Evolutionary conservation across 441 rosid species (phyloP).

Genomic region (Dalechampia spathulata): DNA sequence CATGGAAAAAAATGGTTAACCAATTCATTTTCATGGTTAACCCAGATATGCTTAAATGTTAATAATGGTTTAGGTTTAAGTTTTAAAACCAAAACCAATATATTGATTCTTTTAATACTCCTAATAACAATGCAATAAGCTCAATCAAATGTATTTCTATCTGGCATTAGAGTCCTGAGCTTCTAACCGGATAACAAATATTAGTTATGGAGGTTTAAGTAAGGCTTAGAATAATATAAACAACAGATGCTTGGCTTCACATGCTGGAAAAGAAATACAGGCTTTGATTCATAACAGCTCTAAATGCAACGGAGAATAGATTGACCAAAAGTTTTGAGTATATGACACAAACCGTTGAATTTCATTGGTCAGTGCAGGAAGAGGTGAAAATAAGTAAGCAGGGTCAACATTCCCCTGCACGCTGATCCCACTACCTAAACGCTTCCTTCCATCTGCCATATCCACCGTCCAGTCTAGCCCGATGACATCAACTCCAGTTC

Average conservation of each 20-base stretch:
- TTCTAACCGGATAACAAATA: too few relatives aligned
- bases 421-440: slow-evolving; percentile 56
- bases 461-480: slow-evolving; percentile 99
- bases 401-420: slow-evolving; percentile 95
- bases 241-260: neutral
- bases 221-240: neutral
- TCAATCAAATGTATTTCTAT: too few relatives aligned
- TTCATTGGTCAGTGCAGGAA: slow-evolving; percentile 79
- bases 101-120: too few relatives aligned
- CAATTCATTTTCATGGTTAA: too few relatives aligned
- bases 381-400: slow-evolving; percentile 70
- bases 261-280: neutral
- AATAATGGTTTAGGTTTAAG: too few relatives aligned
- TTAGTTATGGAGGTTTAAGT: neutral
- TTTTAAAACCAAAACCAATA: too few relatives aligned
- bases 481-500: slow-evolving; percentile 83
- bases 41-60: too few relatives aligned
- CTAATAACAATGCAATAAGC: too few relatives aligned
- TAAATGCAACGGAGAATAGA: neutral
- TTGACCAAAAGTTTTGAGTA: neutral
- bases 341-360: slow-evolving; percentile 47
- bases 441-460: slow-evolving; percentile 86
- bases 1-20: too few relatives aligned
- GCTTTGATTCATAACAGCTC: neutral
- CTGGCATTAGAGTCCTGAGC: too few relatives aligned